Evolutionary conservation across 2,329 filamentous ascomycete genomes (phyloP).

Genomic region (Coniochaeta sp.): DNA sequence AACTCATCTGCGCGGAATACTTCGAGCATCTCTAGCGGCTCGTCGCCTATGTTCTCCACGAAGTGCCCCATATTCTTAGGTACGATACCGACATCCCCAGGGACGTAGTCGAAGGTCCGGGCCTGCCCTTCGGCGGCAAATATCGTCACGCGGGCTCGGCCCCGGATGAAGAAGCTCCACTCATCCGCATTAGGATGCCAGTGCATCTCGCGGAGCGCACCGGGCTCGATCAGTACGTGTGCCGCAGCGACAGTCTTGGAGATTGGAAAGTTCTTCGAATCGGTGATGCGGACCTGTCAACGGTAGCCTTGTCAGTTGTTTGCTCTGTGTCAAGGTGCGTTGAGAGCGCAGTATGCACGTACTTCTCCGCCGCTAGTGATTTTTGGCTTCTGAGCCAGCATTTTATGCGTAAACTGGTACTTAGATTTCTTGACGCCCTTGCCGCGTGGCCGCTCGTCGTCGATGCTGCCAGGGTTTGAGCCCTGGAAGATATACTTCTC

Average conservation of each 20-base stretch:
- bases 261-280: slow-evolving; percentile 67
- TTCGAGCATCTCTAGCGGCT: slow-evolving; percentile 68
- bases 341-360: neutral
- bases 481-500: slow-evolving; percentile 78
- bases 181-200: slow-evolving; percentile 77
- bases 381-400: slow-evolving; percentile 62
- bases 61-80: slow-evolving; percentile 74
- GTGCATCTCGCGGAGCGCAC: slow-evolving; percentile 71
- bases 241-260: slow-evolving; percentile 68
- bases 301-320: neutral
- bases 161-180: slow-evolving; percentile 72
- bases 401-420: slow-evolving; percentile 62
- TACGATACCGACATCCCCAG: slow-evolving; percentile 72
- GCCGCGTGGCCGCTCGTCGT: slow-evolving; percentile 55
- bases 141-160: slow-evolving; percentile 65
- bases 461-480: slow-evolving; percentile 54
- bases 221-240: slow-evolving; percentile 63
- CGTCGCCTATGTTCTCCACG: slow-evolving; percentile 71
- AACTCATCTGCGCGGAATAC: slow-evolving; percentile 67
- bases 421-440: slow-evolving; percentile 59
- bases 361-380: slow-evolving; percentile 63
- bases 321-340: neutral
- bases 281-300: slow-evolving; percentile 51
- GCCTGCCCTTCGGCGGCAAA: slow-evolving; percentile 64
- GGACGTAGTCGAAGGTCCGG: slow-evolving; percentile 67